These are phyloP conservation scores for Bromus sterilis DNA, from an alignment of 176 grass and related monocot species.

Conservation along the genomic window DNA sequence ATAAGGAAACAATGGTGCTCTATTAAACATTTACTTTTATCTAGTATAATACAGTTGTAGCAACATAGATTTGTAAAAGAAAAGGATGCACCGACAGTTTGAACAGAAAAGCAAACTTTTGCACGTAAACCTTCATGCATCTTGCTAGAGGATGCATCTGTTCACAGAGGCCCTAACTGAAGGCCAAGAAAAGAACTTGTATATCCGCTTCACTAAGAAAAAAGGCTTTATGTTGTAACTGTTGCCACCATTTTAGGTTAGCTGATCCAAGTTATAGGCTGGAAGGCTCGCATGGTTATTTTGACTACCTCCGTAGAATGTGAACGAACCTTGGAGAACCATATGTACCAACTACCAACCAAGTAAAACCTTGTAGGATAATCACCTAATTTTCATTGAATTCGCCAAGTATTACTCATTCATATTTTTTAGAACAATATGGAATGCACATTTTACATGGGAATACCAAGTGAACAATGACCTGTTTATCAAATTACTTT, in stretches of 20 bases:
- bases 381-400: neutral
- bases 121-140: neutral
- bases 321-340: neutral
- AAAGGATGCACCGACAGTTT: neutral
- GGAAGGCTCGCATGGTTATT: neutral
- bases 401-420: neutral
- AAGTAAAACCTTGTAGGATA: neutral
- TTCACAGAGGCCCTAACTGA: neutral
- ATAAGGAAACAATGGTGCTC: neutral
- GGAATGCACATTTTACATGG: neutral
- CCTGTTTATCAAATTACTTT: neutral
- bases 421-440: constrained; percentile 1
- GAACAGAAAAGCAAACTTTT: neutral
- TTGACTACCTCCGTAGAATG: neutral
- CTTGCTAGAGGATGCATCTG: neutral
- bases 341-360: neutral
- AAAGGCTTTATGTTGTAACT: neutral
- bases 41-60: neutral
- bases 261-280: neutral
- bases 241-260: neutral
- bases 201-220: neutral
- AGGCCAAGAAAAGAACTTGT: neutral
- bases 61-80: neutral
- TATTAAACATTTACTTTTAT: neutral
- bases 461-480: neutral